phyloP scores from a whole-genome alignment of 2,329 filamentous ascomycete species.

The Orbilia quercus region DNA sequence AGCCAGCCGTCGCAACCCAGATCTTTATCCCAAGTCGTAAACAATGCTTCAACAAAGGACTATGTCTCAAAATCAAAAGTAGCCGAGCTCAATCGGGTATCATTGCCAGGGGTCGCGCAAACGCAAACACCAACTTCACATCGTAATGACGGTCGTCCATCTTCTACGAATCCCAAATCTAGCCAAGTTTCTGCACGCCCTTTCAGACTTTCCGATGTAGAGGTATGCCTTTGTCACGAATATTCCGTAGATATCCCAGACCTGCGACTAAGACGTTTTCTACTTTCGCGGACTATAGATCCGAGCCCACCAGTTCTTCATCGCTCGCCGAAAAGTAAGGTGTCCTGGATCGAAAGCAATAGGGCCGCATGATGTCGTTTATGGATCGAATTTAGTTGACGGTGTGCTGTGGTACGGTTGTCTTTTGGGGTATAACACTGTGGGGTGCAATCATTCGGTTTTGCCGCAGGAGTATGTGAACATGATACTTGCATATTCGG shows the following conservation, averaged over 20 bases:
- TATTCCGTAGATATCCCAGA: too few relatives aligned
- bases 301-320: conserved; percentile 9
- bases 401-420: conserved; percentile 16
- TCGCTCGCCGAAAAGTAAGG: not conserved
- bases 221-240: not conserved
- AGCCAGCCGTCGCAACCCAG: conserved; percentile 7
- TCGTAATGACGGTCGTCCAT: not conserved
- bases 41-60: not conserved
- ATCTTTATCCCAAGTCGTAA: not conserved
- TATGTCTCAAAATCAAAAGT: not conserved
- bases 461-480: conserved; percentile 18
- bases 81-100: not conserved
- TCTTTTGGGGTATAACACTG: conserved; percentile 1
- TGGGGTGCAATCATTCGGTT: conserved; percentile 14
- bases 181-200: not conserved
- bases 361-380: conserved; percentile 6
- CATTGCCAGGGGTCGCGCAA: not conserved
- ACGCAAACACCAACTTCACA: not conserved
- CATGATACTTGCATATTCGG: not conserved
- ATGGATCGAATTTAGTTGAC: conserved; percentile 5
- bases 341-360: conserved; percentile 10
- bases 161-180: not conserved
- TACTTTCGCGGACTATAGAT: conserved; percentile 1
- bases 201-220: not conserved
- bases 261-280: too few relatives aligned